Evolutionary conservation across 208 protist genomes (phyloP).

Genomic region (Novymonas esmeraldas): DNA sequence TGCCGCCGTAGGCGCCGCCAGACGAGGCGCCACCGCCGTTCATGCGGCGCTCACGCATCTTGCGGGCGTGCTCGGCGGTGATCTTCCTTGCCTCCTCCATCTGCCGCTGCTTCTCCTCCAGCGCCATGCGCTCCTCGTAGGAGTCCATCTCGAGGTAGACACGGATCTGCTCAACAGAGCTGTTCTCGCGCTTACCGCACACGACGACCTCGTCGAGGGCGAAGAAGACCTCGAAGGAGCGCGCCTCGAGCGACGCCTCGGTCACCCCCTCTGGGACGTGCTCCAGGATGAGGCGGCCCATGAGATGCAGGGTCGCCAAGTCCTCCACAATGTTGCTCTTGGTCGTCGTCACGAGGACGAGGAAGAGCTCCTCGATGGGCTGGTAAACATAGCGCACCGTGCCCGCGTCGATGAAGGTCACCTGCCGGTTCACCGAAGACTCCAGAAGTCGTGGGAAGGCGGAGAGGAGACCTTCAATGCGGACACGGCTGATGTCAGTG

Average conservation of each 20-base stretch:
- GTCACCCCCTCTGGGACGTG: constrained; percentile 69
- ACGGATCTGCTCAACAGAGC: constrained; percentile 94
- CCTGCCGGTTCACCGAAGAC: constrained; percentile 79
- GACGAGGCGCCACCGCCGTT: constrained; percentile 24
- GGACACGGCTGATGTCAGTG: constrained; percentile 94
- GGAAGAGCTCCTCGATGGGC: constrained; percentile 94
- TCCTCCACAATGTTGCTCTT: constrained; percentile 98
- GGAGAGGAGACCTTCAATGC: constrained; percentile 97
- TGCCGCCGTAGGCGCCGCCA: constrained; percentile 73
- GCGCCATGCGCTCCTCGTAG: constrained; percentile 94
- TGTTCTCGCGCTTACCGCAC: constrained; percentile 94
- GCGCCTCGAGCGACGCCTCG: constrained; percentile 82
- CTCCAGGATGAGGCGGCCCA: constrained; percentile 91
- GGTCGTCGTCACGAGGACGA: constrained; percentile 96
- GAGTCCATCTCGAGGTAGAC: constrained; percentile 97
- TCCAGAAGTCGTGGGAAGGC: constrained; percentile 97
- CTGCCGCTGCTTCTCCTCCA: constrained; percentile 81
- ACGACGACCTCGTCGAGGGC: constrained; percentile 98
- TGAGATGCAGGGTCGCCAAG: constrained; percentile 95
- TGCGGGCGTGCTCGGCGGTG: constrained; percentile 82
- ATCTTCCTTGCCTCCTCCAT: constrained; percentile 92
- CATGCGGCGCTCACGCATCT: constrained; percentile 76
- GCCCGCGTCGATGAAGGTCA: constrained; percentile 98
- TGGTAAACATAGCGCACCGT: constrained; percentile 98
- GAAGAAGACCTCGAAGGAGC: constrained; percentile 96